Base-by-base conservation (phyloP, 345 rosid species). In the Eucalyptus urophylla region DNA sequence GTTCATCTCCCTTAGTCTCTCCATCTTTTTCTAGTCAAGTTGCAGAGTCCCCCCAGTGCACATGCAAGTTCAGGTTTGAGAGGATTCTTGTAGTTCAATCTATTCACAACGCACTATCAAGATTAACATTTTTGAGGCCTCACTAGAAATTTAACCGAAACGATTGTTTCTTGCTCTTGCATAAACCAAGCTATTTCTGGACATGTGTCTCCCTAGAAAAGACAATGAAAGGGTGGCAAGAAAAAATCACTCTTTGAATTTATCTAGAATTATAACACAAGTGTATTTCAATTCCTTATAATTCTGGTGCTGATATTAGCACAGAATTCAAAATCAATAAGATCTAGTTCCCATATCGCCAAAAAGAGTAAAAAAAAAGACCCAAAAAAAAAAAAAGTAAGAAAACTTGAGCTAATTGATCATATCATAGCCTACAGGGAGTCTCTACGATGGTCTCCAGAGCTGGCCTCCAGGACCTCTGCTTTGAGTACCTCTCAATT, bases 381-480 rank as follows among this genome's bases (percentile, higher is more conserved):
- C 25, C 56, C 9, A 1, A 8, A 53, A 53, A 2, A 8, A 21
- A 60, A 43, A 7, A 15, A 3, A 3, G 50, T 43, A 43, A 49
- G 22, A 49, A 87, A 87, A 45, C 9, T 51, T 2, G 60, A 86
- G 40, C 40, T 49, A 40, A 47, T 87, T 40, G 50, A 49, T 88
- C 37, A 27, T 25, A 54, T 69, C 72, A 87, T 80, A 67, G 87
- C 88, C 88, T 86, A 17, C 72, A 80, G 14, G 92, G 90, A 86
- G 88, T 88, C 92, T 95, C 97, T 81, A 50, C 80, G 88, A 95
- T 94, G 60, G 96, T 95, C 88, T 95, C 94, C 88, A 95, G 89
- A 27, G 95, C 94, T 65, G 97, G 97, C 87, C 88, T 93, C 97
- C 97, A 94, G 1, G 97, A 94, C 90, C 94, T 92, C 89, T 92